Base-by-base conservation (phyloP, 1,139 yeast genomes). In the Nadsonia starkeyi-henricii region DNA sequence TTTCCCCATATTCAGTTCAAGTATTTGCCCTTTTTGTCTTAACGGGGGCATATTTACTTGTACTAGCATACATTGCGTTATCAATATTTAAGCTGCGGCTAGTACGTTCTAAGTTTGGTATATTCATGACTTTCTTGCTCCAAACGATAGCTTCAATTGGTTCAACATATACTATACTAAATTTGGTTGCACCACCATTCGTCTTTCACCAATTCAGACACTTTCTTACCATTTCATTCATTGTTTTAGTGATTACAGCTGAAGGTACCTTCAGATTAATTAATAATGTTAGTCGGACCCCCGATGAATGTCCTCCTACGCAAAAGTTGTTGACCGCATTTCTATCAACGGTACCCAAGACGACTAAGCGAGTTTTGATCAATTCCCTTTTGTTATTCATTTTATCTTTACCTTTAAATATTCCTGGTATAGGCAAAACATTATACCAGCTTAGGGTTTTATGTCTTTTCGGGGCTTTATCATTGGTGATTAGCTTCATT, bases 61-160 rank as follows among this genome's bases (percentile, higher is more conserved):
- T 70, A 2, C 50, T 63, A 0, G 21, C 65, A 2, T 72, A 72
- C 53, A 62, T 69, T 45, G 47, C 64, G 2, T 57, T 79, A n/a
- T 70, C 81, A 18, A 65, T 81, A 30, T 65, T 77, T 19, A 76
- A 78, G 52, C 65, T 74, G 47, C 74, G 75, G 45, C 68, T 77
- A 20, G 74, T 83, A 12, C 72, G 78, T 47, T 81, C 89, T 1
- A 73, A 72, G 55, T 46, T 69, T 1, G 89, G 91, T 0, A 64
- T 84, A 13, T 55, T 80, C 7, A 50, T 73, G n/a, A 89, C 88
- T 1, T 79, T 82, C 68, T 28, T 71, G 0, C 74, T 74, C 1
- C 79, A 81, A 54, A 59, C 72, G 1, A 42, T 64, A 0, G 59
- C 83, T 5, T 66, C 85, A 1, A 49, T 73, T 9, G 59, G 68